A percentile compares a stretch with the other conserved stretches of the same genome.
Evolutionary conservation across 768 basidiomycete species (phyloP).

Genomic region (Russula olivacea): DNA sequence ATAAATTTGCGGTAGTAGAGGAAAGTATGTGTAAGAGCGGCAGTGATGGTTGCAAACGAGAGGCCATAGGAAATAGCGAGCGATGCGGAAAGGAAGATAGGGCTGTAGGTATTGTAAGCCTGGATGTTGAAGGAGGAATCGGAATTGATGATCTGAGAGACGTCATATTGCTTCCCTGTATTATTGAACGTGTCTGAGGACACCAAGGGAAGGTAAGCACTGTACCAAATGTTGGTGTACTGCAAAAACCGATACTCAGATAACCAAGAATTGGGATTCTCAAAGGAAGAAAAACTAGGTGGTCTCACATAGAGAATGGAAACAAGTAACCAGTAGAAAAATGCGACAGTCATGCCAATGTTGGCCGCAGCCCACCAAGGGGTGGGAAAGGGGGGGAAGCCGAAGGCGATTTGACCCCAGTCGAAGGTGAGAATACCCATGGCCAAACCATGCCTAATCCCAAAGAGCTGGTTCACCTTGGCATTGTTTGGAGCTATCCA

Average conservation of each 20-base stretch:
- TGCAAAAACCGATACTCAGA: constrained; percentile 19
- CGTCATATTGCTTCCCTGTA: constrained; percentile 51
- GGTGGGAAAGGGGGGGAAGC: constrained; percentile 64
- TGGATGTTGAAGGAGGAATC: constrained; percentile 51
- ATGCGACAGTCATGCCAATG: too few species aligned
- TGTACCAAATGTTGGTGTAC: constrained; percentile 29
- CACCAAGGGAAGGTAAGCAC: constrained; percentile 43
- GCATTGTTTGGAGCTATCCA: constrained; percentile 71
- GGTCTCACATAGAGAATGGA: constrained; percentile 39
- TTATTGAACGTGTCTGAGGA: constrained; percentile 64
- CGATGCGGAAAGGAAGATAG: constrained; percentile 25
- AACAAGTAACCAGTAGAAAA: too few species aligned
- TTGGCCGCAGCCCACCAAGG: constrained; percentile 76
- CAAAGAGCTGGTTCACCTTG: constrained; percentile 70
- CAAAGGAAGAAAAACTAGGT: not conserved
- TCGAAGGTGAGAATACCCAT: constrained; percentile 79
- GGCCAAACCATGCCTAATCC: constrained; percentile 38
- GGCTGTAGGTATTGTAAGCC: constrained; percentile 52
- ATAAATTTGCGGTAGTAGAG: too few species aligned
- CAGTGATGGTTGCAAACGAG: too few species aligned
- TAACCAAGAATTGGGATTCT: not conserved
- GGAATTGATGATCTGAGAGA: constrained; percentile 47
- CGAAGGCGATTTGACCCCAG: constrained; percentile 71
- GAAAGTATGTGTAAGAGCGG: too few species aligned
- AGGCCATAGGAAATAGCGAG: too few species aligned